phyloP scores from a whole-genome alignment of 352 stramenopile species.

The Phytophthora megakarya region DNA sequence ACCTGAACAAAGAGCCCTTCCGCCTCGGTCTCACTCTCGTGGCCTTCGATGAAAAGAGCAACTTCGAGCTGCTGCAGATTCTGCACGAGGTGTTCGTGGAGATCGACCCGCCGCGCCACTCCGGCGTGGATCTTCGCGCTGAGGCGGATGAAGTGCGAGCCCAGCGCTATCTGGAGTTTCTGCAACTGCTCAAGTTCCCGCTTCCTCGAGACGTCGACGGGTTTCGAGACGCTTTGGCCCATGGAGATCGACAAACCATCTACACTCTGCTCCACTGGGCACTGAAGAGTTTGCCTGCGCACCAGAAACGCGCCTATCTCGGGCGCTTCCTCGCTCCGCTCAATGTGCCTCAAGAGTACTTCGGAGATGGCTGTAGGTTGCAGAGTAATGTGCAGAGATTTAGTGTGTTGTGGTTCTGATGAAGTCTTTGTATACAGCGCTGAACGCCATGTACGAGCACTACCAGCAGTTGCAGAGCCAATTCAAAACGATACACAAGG shows the following conservation, averaged over 20 bases:
- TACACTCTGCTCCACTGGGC: slow-evolving; percentile 94
- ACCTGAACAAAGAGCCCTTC: slow-evolving; percentile 94
- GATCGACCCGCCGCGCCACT: slow-evolving; percentile 83
- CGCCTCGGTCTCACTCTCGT: slow-evolving; percentile 87
- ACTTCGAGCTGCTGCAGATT: slow-evolving; percentile 93
- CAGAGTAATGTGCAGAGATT: neutral
- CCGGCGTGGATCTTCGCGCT: slow-evolving; percentile 82
- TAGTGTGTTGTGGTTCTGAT: neutral
- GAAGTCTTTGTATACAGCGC: slow-evolving; percentile 29
- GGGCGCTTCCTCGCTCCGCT: slow-evolving; percentile 92
- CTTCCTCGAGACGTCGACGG: slow-evolving; percentile 71
- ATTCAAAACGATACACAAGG: slow-evolving; percentile 92
- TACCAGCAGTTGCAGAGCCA: slow-evolving; percentile 94
- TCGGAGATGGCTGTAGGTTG: slow-evolving; percentile 82
- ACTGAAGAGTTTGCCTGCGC: slow-evolving; percentile 81
- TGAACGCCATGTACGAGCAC: slow-evolving; percentile 86
- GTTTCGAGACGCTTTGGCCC: slow-evolving; percentile 77
- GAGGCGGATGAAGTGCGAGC: slow-evolving; percentile 79
- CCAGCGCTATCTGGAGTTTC: slow-evolving; percentile 90
- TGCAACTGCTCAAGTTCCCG: slow-evolving; percentile 94
- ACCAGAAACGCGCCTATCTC: slow-evolving; percentile 95
- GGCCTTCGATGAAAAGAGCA: slow-evolving; percentile 94
- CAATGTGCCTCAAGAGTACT: slow-evolving; percentile 93
- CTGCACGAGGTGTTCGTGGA: slow-evolving; percentile 93
- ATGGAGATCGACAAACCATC: slow-evolving; percentile 87